Base-by-base conservation (phyloP, 2,329 filamentous ascomycete species). In the Sporothrix inflata region DNA sequence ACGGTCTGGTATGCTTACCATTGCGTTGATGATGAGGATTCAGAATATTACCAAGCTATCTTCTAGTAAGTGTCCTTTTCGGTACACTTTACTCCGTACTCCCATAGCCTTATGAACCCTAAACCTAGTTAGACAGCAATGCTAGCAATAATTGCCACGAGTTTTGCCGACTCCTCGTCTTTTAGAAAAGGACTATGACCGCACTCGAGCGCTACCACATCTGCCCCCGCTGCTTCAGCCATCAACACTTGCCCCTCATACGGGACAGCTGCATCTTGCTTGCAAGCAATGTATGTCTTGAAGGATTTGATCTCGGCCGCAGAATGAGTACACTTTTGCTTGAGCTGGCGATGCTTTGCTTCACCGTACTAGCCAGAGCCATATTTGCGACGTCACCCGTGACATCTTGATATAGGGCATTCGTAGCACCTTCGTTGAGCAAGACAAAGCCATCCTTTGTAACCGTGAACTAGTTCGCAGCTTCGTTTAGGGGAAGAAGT, bases 101-200 rank as follows among this genome's bases (percentile, higher is more conserved):
- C 47, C 16, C 47, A 24, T 6, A n/a, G 47, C n/a, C 47, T 51
- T n/a, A 51, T 51, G 19, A 51, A 51, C 19, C 19, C 16, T 19
- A 21, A 51, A 51, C n/a, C n/a, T n/a, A 16, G 19, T n/a, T 51
- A 57, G 27, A 57, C 53, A 27, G 53, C 11, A 30, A 57, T 57
- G 27, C 53, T 2, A 57, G 53, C 27, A 57, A 57, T 57, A 57
- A 57, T 27, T 57, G 21, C 27, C 53, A 57, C 61, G 16, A 66
- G n/a, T 66, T 66, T 30, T 66, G n/a, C 61, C 24, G 53, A 57
- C 53, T 57, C 53, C 53, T 34, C 57, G 34, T 38, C 19, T 40
- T 66, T 57, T 21, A 57, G 19, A 57, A 57, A 57, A 34, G 53
- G 53, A 57, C 53, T 57, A 34, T 57, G 53, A 21, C 53, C 53